Evolutionary conservation across 371 early-diverging fungal species (phyloP), one percentile per base, ranked within the genome.

Genomic region (Actinomortierella wolfii): DNA sequence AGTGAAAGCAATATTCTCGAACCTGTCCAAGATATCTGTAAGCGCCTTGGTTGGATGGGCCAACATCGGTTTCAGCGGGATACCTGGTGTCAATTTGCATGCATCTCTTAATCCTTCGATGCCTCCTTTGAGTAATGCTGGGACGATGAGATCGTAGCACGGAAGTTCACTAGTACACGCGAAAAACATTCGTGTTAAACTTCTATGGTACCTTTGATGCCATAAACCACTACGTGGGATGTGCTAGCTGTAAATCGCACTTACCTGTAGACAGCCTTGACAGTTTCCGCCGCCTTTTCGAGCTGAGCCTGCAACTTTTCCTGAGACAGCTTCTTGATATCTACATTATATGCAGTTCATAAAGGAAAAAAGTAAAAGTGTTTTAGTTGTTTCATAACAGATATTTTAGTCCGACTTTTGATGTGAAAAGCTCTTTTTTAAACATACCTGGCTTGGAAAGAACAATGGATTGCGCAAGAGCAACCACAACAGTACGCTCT

Each of bases 31-130:
- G 5, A 98, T 96, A 52, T 97, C 97, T 0, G 92, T 89, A 13
- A 99, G 79, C 50, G 92, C 87, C 77, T 99, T 99, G 42, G 97
- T 97, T 3, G 99, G 99, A 78, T 98, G 97, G 0, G 99, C 99
- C 68, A 99, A 84, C 99, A 99, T 99, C n/a, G 99, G 99, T 67
- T 99, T 98, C 24, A 99, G 82, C 2, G 99, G 99, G 49, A 99
- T 94, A 81, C 94, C 95, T 63, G 98, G 96, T 18, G 92, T 89
- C 64, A 99, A 81, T 65, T 92, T 91, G 76, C 98, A 97, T 21
- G 81, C 74, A 2, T 87, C 79, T 17, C 78, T 65, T 20, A 95
- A 63, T 23, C 86, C 80, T 17, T 83, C 82, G 59, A 92, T 79
- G 0, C 92, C 95, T 51, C 90, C 63, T 49, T 92, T 76, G 29